Conservation (phyloP, 2,329 filamentous ascomycete species). For the Penicillium sp. region DNA sequence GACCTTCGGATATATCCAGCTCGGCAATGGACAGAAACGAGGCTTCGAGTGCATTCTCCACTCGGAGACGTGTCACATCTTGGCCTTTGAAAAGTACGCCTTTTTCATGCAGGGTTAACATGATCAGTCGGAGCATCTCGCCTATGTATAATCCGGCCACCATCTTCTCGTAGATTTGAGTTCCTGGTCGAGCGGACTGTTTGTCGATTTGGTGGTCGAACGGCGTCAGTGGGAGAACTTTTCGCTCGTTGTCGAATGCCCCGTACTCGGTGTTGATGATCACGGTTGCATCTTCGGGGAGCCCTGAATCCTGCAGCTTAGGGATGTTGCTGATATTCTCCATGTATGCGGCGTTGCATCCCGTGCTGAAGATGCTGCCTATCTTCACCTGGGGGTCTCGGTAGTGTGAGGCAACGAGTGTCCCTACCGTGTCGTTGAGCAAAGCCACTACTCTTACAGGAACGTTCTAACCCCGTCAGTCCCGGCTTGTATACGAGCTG, state of each 20-base stretch:
- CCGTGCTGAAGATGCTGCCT: constrained; percentile 93
- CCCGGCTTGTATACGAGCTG: neutral
- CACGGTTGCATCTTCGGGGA: constrained; percentile 74
- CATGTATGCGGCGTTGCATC: constrained; percentile 95
- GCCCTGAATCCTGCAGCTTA: constrained; percentile 79
- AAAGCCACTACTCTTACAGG: constrained; percentile 83
- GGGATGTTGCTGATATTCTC: constrained; percentile 80
- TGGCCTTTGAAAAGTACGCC: constrained; percentile 77
- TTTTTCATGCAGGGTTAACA: constrained; percentile 80
- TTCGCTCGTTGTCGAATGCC: constrained; percentile 85
- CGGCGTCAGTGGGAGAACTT: constrained; percentile 63
- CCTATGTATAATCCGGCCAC: constrained; percentile 90
- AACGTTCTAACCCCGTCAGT: constrained; percentile 58
- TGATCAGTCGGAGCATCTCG: constrained; percentile 83
- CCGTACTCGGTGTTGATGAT: constrained; percentile 95
- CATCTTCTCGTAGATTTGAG: constrained; percentile 97
- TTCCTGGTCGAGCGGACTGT: constrained; percentile 84
- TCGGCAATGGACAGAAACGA: constrained; percentile 90
- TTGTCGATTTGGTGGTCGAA: constrained; percentile 77
- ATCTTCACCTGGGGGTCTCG: constrained; percentile 84
- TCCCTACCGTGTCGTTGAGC: constrained; percentile 94
- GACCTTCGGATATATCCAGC: constrained; percentile 87
- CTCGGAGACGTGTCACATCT: constrained; percentile 74
- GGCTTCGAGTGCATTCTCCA: constrained; percentile 81
- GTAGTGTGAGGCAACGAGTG: constrained; percentile 88